Conservation (phyloP, 768 basidiomycete genomes). For the Candolleomyces eurysporus region DNA sequence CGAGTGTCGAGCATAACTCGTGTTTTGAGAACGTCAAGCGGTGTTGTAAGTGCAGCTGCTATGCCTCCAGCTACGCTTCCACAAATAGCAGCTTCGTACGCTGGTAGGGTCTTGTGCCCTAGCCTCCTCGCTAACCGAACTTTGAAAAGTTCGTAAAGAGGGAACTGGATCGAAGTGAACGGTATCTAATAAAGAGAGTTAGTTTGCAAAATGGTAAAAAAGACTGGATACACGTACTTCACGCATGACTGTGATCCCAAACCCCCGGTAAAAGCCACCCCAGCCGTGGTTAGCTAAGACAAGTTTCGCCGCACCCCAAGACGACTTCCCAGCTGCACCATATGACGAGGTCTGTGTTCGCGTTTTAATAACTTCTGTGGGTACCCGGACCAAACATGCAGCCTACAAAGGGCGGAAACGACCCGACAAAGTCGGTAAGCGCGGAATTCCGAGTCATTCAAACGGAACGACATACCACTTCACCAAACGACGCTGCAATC, state of each 20-base stretch:
- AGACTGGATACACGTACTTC: conserved; percentile 34
- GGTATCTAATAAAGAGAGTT: conserved; percentile 64
- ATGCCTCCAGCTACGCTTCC: conserved; percentile 89
- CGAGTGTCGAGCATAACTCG: conserved; percentile 92
- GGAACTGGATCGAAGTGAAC: conserved; percentile 95
- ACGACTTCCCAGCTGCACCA: conserved; percentile 51
- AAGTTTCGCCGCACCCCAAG: conserved; percentile 55
- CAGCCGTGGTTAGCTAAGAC: conserved; percentile 63
- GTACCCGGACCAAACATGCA: conserved; percentile 91
- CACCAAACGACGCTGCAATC: conserved; percentile 56
- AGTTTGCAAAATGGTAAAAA: conserved; percentile 23
- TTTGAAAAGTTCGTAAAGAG: conserved; percentile 90
- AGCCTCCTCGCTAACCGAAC: conserved; percentile 53
- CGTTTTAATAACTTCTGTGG: conserved; percentile 95
- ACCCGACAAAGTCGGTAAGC: neutral
- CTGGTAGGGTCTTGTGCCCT: conserved; percentile 55
- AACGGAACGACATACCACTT: conserved; percentile 47
- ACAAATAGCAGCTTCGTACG: conserved; percentile 81
- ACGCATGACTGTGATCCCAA: conserved; percentile 68
- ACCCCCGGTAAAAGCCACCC: conserved; percentile 85
- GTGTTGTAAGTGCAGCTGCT: conserved; percentile 89
- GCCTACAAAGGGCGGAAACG: conserved; percentile 40
- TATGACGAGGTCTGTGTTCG: conserved; percentile 86
- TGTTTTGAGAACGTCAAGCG: conserved; percentile 95
- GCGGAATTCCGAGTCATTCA: conserved; percentile 5